Evolutionary conservation across 352 stramenopile species (phyloP).

Genomic region (Hyaloperonospora brassicae): DNA sequence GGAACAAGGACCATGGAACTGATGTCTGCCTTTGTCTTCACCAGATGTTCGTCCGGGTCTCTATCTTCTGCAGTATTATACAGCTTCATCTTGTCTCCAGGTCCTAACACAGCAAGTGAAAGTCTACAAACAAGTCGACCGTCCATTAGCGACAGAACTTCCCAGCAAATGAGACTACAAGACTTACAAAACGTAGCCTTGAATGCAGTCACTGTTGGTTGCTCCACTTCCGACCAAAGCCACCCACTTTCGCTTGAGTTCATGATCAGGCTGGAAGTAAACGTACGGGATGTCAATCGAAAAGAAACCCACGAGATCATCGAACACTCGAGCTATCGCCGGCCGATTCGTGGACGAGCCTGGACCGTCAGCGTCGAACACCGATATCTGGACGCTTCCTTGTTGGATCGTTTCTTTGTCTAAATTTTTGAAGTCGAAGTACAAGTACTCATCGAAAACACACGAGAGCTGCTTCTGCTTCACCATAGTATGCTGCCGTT

Average conservation of each 20-base stretch:
- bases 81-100: conserved; percentile 70
- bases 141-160: conserved; percentile 4
- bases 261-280: conserved; percentile 80
- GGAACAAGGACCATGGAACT: conserved; percentile 79
- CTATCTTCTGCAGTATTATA: conserved; percentile 41
- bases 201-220: conserved; percentile 75
- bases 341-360: conserved; percentile 26
- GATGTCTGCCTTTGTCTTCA: conserved; percentile 53
- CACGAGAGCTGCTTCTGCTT: conserved; percentile 79
- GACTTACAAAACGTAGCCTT: conserved; percentile 83
- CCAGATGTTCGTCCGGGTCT: conserved; percentile 30
- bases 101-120: conserved; percentile 79
- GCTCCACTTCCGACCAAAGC: conserved; percentile 68
- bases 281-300: conserved; percentile 78
- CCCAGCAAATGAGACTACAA: background rate
- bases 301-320: conserved; percentile 84
- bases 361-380: conserved; percentile 71
- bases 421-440: conserved; percentile 82
- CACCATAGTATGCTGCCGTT: conserved; percentile 71
- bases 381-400: conserved; percentile 68
- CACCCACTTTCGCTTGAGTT: conserved; percentile 87
- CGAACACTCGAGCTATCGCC: conserved; percentile 27
- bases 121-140: conserved; percentile 32
- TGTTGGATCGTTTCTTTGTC: conserved; percentile 69
- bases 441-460: conserved; percentile 88